phyloP scores from a whole-genome alignment of 768 basidiomycete genomes.

The Pulveroboletus sp. region DNA sequence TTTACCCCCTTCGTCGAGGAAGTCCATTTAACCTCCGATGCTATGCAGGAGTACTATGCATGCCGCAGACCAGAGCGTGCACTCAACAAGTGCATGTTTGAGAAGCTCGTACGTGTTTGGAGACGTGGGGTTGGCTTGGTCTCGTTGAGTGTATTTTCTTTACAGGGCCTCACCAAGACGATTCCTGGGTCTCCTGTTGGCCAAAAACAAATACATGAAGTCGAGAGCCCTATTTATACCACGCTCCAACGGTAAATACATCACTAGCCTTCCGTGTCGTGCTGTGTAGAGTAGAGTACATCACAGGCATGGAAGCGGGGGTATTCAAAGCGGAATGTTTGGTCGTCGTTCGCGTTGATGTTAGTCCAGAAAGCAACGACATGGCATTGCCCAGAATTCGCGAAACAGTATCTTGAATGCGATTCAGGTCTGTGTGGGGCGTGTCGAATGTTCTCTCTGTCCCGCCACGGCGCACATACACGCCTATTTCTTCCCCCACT shows the following conservation, averaged over 20 bases:
- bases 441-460: conserved; percentile 27
- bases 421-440: not conserved
- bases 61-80: conserved; percentile 87
- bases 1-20: not conserved
- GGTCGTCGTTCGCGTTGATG: not conserved
- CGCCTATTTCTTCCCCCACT: conserved; percentile 5
- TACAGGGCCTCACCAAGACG: conserved; percentile 81
- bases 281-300: conserved; percentile 21
- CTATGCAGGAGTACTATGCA: conserved; percentile 70
- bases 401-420: not conserved
- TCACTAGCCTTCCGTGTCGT: not conserved
- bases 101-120: conserved; percentile 73
- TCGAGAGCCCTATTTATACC: conserved; percentile 78
- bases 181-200: conserved; percentile 87
- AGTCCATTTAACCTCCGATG: not conserved
- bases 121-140: not conserved
- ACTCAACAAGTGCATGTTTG: conserved; percentile 92
- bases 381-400: not conserved
- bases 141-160: not conserved
- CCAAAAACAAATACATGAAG: conserved; percentile 82
- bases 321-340: not conserved
- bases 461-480: conserved; percentile 28
- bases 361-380: not conserved
- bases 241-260: conserved; percentile 70
- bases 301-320: not conserved